Percentiles rank a stretch among this genome's conserved stretches.
These are phyloP conservation scores for Arctostaphylos glauca DNA, from an alignment of 148 eudicot species.

Conservation along the genomic window DNA sequence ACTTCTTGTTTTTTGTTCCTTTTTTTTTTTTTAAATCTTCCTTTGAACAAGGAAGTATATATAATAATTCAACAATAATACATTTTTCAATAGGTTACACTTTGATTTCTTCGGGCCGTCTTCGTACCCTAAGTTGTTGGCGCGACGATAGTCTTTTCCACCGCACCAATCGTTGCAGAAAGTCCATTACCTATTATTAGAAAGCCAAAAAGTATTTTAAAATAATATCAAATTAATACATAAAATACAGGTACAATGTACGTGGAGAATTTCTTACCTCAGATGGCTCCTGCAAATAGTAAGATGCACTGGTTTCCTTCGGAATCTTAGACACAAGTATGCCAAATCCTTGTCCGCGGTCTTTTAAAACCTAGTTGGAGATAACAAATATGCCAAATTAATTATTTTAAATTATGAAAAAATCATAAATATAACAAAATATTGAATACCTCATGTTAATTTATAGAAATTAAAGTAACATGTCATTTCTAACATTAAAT, in stretches of 20 bases:
- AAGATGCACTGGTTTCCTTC: conserved; percentile 85
- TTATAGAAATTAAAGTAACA: too few relatives aligned
- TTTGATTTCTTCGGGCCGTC: conserved; percentile 26
- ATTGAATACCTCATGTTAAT: not conserved
- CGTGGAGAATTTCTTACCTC: conserved; percentile 40
- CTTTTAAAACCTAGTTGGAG: conserved; percentile 55
- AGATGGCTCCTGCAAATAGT: conserved; percentile 72
- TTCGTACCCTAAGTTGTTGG: conserved; percentile 36
- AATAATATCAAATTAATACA: not conserved
- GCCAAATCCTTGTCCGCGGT: conserved; percentile 88
- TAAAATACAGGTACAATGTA: not conserved
- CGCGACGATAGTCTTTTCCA: conserved; percentile 48
- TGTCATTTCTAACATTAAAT: too few relatives aligned
- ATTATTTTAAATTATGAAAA: not conserved
- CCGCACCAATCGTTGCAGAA: conserved; percentile 63
- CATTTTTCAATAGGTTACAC: not conserved
- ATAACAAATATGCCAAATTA: not conserved
- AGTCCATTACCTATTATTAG: conserved; percentile 59
- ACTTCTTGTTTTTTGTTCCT: not conserved
- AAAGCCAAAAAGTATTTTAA: not conserved
- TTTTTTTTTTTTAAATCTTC: too few relatives aligned
- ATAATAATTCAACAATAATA: not conserved
- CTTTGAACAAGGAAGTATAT: conserved; percentile 1
- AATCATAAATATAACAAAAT: not conserved
- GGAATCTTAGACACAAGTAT: conserved; percentile 82